Base-by-base conservation (phyloP, 2,329 filamentous ascomycete genomes). In the Venturia oleaginea region DNA sequence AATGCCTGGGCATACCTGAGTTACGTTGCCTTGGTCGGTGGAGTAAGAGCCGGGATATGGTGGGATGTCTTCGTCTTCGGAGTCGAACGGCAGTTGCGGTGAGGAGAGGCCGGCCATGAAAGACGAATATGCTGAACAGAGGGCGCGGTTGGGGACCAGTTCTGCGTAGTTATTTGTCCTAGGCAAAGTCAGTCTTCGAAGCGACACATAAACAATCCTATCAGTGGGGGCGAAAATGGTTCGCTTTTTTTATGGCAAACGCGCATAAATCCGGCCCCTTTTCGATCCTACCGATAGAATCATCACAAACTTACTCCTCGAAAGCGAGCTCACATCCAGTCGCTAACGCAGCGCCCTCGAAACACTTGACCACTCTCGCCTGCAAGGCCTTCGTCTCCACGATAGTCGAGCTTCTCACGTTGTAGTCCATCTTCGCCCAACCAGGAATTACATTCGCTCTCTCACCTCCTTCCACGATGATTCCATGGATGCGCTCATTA, bases 361-460 rank as follows among this genome's bases (percentile, higher is more conserved):
- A 72, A 64, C 77, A 79, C 1, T 69, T 69, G 59, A 69, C 73
- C 63, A 79, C 75, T 6, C 75, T 68, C 34, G 65, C 64, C 19
- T 72, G 66, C 24, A 78, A 64, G n/a, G 65, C 67, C 27, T 73
- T 68, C 27, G 68, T 69, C 4, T 70, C 67, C 8, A 68, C 70
- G 5, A 75, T 69, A 0, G 74, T 76, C 4, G 74, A 72, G 30
- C 72, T 73, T 15, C 77, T 71, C 5, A 78, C 74, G 55, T 76
- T 74, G 72, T 74, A 78, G 63, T 76, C 74, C 72, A 78, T 75
- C 40, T 73, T 68, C 5, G 76, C 72, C 63, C 76, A 75, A 17
- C 75, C 73, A 3, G 74, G 73, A 27, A 79, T 78, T 24, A 79
- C 72, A 40, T 79, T 79, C 0, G 76, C 72, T 8, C 71, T 71